Percentiles rank a stretch among this genome's conserved stretches.
Evolutionary conservation across 2,329 filamentous ascomycete species (phyloP).

Genomic region (Colletotrichum siamense): DNA sequence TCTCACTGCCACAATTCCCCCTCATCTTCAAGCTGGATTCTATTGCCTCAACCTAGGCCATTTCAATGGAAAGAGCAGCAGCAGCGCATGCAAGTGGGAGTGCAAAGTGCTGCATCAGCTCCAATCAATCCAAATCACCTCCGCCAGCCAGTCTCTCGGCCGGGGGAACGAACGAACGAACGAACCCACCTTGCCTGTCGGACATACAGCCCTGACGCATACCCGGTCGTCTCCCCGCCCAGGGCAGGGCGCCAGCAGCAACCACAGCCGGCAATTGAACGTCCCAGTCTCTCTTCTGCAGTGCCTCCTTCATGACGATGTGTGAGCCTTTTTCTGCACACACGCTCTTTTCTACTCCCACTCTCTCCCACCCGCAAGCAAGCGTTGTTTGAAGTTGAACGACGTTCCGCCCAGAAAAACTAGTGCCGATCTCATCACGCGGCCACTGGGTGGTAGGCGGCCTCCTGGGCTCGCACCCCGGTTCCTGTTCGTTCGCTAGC

Average conservation of each 20-base stretch:
- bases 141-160: not conserved
- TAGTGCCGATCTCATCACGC: conserved; percentile 14
- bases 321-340: not conserved
- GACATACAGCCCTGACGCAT: not conserved
- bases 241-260: not conserved
- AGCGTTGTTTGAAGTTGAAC: not conserved
- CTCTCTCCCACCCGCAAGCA: not conserved
- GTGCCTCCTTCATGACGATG: not conserved
- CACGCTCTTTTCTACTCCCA: not conserved
- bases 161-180: not conserved
- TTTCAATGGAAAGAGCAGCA: not conserved
- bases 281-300: not conserved
- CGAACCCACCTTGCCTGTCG: not conserved
- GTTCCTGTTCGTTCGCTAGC: not conserved
- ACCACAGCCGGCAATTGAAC: not conserved
- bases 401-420: not conserved
- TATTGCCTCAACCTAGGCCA: not conserved
- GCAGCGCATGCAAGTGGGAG: not conserved
- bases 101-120: not conserved
- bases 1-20: not conserved
- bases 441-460: not conserved
- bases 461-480: not conserved
- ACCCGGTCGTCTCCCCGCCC: not conserved
- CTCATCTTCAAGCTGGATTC: not conserved
- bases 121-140: not conserved